A percentile compares a stretch with the other conserved stretches of the same genome.
These are phyloP conservation scores for Symmetrospora coprosmae DNA, from an alignment of 768 basidiomycete species.

Conservation along the genomic window DNA sequence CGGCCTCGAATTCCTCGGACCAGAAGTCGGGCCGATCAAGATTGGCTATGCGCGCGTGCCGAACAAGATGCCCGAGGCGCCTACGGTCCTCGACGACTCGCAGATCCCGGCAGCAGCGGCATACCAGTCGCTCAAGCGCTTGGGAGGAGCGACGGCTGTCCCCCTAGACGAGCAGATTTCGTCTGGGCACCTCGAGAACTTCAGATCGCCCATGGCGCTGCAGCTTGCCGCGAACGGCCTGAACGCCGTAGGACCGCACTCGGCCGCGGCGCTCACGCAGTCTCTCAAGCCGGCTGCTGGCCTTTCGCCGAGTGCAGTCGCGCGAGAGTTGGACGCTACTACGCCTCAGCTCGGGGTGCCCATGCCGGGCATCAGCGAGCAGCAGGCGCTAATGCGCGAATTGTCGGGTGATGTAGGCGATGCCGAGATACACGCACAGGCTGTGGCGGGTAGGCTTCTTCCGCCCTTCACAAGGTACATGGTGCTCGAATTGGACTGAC, in stretches of 20 bases:
- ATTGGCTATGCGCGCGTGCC: conserved; percentile 93
- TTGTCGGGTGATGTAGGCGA: conserved; percentile 61
- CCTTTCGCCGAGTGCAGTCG: conserved; percentile 35
- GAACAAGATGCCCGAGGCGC: conserved; percentile 45
- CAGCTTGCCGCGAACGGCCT: conserved; percentile 22
- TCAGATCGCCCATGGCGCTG: conserved; percentile 74
- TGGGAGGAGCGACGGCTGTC: conserved; percentile 83
- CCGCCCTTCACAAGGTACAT: background rate
- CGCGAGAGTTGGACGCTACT: conserved; percentile 39
- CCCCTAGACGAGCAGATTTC: conserved; percentile 87
- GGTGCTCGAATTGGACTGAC: background rate
- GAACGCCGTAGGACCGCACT: conserved; percentile 4
- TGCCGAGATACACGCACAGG: conserved; percentile 68
- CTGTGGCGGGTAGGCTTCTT: conserved; percentile 60
- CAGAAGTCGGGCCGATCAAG: conserved; percentile 88
- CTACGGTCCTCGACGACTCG: conserved; percentile 47
- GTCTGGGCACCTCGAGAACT: conserved; percentile 77
- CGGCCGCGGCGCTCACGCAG: conserved; percentile 16
- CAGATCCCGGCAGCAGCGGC: conserved; percentile 44
- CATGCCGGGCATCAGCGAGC: conserved; percentile 54
- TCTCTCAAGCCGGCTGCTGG: conserved; percentile 22
- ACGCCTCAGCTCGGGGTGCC: conserved; percentile 9
- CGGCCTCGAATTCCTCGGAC: conserved; percentile 85
- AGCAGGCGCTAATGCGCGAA: conserved; percentile 94
- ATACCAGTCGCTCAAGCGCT: conserved; percentile 68